A percentile compares a stretch with the other conserved stretches of the same genome.
Conservation (phyloP, 441 rosid species). For the Capsella rubella region DNA sequence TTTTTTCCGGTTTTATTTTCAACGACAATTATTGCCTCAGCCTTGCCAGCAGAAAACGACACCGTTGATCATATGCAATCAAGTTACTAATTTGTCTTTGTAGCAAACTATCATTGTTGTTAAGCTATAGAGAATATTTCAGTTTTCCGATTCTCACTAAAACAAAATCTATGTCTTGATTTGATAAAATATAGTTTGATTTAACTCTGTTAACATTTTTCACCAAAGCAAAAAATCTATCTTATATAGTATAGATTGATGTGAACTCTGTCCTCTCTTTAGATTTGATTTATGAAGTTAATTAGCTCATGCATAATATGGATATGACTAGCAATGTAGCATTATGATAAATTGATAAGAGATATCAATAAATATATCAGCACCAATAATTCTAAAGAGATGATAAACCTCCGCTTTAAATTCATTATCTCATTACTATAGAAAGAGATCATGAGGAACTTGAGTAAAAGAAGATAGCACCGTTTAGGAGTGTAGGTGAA, state of each 20-base stretch:
- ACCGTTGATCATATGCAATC: constrained; percentile 9
- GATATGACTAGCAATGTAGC: background rate
- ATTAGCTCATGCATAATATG: no score
- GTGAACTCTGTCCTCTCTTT: no score
- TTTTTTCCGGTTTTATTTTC: background rate
- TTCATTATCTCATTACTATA: background rate
- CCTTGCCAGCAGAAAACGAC: constrained; percentile 11
- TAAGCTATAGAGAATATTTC: background rate
- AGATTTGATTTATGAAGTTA: no score
- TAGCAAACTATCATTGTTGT: background rate
- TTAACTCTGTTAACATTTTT: no score
- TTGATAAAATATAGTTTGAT: no score
- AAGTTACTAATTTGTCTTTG: background rate
- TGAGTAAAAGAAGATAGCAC: background rate
- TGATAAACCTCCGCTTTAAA: background rate
- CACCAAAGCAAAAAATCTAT: no score
- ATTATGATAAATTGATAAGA: background rate
- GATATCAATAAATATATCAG: background rate
- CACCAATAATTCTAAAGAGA: background rate
- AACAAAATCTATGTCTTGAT: no score
- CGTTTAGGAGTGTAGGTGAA: constrained; percentile 13
- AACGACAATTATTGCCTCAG: background rate
- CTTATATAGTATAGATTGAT: no score
- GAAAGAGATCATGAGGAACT: background rate
- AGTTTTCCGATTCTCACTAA: no score